A percentile compares a stretch with the other conserved stretches of the same genome.
Conservation (phyloP, 106 monocot species). For the Ottelia alismoides region DNA sequence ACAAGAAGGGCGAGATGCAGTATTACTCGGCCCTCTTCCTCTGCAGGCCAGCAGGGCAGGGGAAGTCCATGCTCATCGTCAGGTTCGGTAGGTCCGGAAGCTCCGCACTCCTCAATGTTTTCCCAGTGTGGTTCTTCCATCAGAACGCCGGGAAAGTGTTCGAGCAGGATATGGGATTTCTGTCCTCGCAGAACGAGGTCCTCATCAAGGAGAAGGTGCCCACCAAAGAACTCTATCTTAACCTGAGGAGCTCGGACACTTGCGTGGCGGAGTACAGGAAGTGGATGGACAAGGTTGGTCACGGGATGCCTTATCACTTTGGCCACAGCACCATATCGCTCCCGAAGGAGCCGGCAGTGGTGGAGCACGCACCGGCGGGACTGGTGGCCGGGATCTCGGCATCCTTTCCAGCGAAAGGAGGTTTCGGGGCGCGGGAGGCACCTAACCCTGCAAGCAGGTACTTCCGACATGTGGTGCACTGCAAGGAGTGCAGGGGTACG, state of each 20-base stretch:
- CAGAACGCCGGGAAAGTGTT: conserved; percentile 90
- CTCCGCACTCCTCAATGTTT: conserved; percentile 11
- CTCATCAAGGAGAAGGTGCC: conserved; percentile 64
- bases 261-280: conserved; percentile 92
- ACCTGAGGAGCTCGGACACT: conserved; percentile 61
- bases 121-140: conserved; percentile 81
- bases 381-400: conserved; percentile 40
- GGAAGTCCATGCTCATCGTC: conserved; percentile 89
- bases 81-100: conserved; percentile 69
- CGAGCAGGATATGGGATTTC: conserved; percentile 98
- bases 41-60: conserved; percentile 89
- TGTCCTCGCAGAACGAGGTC: conserved; percentile 93
- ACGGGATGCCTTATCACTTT: conserved; percentile 95
- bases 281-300: conserved; percentile 97
- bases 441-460: conserved; percentile 52
- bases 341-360: conserved; percentile 40
- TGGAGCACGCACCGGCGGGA: conserved; percentile 61
- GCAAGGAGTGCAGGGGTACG: conserved; percentile 39
- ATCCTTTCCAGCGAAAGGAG: conserved; percentile 54
- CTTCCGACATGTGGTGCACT: conserved; percentile 64
- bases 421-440: conserved; percentile 25
- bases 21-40: conserved; percentile 74
- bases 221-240: conserved; percentile 74
- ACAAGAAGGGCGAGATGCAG: conserved; percentile 50
- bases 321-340: conserved; percentile 55